Evolutionary conservation across 2,329 filamentous ascomycete genomes (phyloP).

Genomic region (Cladosporium cucumerinum): DNA sequence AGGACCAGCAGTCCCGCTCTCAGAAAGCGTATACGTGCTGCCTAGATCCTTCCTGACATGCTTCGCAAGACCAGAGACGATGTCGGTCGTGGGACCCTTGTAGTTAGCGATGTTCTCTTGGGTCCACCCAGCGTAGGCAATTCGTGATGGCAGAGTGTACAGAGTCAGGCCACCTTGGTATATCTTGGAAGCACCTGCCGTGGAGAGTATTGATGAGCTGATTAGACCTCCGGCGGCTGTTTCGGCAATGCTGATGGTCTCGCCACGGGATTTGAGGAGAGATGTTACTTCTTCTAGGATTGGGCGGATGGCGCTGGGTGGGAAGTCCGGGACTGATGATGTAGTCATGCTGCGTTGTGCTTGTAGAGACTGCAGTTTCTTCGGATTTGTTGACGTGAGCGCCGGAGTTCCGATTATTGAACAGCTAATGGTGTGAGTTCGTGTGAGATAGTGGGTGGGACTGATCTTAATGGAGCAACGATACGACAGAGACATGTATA

Average conservation of each 20-base stretch:
- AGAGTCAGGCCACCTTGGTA: slow-evolving; percentile 63
- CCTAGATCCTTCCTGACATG: slow-evolving; percentile 55
- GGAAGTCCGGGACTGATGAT: slow-evolving; percentile 33
- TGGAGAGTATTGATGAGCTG: slow-evolving; percentile 56
- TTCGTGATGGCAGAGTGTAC: slow-evolving; percentile 57
- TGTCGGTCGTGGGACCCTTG: slow-evolving; percentile 56
- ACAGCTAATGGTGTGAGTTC: neutral
- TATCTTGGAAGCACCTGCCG: slow-evolving; percentile 55
- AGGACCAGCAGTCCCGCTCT: slow-evolving; percentile 64
- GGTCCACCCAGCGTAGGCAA: slow-evolving; percentile 61
- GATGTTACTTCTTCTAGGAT: slow-evolving; percentile 50
- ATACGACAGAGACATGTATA: neutral
- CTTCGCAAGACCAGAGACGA: slow-evolving; percentile 56
- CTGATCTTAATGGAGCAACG: neutral
- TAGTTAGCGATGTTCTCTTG: slow-evolving; percentile 51
- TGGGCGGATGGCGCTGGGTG: slow-evolving; percentile 41
- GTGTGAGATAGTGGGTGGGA: neutral
- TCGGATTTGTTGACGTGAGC: neutral
- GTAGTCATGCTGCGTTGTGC: neutral
- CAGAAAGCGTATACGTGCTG: slow-evolving; percentile 56
- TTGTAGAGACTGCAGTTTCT: neutral
- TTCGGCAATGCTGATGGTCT: slow-evolving; percentile 60
- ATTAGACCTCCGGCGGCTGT: slow-evolving; percentile 63
- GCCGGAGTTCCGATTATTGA: neutral
- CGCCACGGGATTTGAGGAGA: slow-evolving; percentile 53